phyloP scores from a whole-genome alignment of 2,329 filamentous ascomycete species.

The Hymenoscyphus repandus region DNA sequence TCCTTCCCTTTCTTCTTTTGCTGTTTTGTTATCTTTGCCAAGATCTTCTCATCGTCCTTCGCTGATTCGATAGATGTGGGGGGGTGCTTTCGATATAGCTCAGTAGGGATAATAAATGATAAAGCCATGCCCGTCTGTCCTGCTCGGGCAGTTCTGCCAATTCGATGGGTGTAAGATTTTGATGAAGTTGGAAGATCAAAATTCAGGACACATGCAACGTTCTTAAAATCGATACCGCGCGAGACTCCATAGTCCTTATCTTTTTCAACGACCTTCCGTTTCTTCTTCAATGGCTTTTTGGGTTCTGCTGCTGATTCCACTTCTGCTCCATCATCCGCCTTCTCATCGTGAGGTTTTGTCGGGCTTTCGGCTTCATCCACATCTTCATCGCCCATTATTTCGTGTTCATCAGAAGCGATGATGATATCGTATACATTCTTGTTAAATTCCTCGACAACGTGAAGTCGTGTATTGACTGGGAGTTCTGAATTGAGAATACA shows the following conservation, averaged over 20 bases:
- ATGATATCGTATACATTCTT: constrained; percentile 96
- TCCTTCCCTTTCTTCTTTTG: constrained; percentile 75
- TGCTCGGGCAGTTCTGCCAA: constrained; percentile 86
- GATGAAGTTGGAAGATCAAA: constrained; percentile 88
- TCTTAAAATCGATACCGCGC: constrained; percentile 92
- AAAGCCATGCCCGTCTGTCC: constrained; percentile 90
- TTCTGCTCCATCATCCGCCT: constrained; percentile 21
- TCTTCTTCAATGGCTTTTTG: constrained; percentile 50
- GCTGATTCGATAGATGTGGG: constrained; percentile 71
- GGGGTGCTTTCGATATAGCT: constrained; percentile 82
- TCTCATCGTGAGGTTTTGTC: constrained; percentile 24
- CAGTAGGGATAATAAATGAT: constrained; percentile 85
- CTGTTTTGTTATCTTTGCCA: constrained; percentile 72
- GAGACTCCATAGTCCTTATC: constrained; percentile 94
- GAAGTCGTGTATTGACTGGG: constrained; percentile 85
- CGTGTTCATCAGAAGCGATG: constrained; percentile 89
- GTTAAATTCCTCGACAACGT: constrained; percentile 97
- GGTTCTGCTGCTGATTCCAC: constrained; percentile 27
- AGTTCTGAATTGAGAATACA: constrained; percentile 93
- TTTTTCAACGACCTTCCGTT: constrained; percentile 57
- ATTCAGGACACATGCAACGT: constrained; percentile 91
- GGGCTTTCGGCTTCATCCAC: constrained; percentile 31
- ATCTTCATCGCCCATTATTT: constrained; percentile 65
- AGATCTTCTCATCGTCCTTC: constrained; percentile 78
- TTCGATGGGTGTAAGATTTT: constrained; percentile 94